Base-by-base conservation (phyloP, 163 green algal species). In the Coccomyxa subellipsoidea region DNA sequence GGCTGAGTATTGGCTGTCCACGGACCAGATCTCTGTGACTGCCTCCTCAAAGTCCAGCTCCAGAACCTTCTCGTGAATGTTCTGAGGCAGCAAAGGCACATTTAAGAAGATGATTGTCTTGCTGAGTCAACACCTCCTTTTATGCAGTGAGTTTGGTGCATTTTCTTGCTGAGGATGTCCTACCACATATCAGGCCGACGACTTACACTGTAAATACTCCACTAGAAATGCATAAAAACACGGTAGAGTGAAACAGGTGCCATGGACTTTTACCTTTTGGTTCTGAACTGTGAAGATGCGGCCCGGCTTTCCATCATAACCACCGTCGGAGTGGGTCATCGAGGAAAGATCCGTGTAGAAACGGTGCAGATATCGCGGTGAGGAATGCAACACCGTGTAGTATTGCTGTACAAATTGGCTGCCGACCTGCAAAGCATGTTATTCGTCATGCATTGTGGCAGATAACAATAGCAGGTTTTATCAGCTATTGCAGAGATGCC, bases 321-420 rank as follows among this genome's bases (percentile, higher is more conserved):
- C 69, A 75, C 31, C 69, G 31, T 59, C 47, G 47, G 47, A 59
- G 39, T 87, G 78, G 10, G 85, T 91, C 35, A 94, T 77, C 15
- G 82, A 91, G 34, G 85, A 92, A 38, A 69, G 54, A 69, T 95
- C 91, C n/a, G 86, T 91, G 85, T 96, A 96, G 78, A 96, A 96
- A n/a, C 89, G 87, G 85, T 95, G 88, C 78, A 96, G 83, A 69
- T 90, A 82, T 54, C 86, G 54, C 8, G 93, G 89, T 1, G 78
- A 83, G 29, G 85, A 86, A 39, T 90, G 84, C 72, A 95, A 79
- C 15, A 96, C 90, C 0, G 85, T 89, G 76, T 95, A 96, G 80
- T 91, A 96, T 81, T 96, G 93, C 1, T 82, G 80, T 23, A 96
- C 87, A 79, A 96, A 96, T 79, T 92, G 85, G 78, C 90, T 92